Evolutionary conservation across 179 eudicot genomes (phyloP).

Genomic region (Monotropa hypopitys): DNA sequence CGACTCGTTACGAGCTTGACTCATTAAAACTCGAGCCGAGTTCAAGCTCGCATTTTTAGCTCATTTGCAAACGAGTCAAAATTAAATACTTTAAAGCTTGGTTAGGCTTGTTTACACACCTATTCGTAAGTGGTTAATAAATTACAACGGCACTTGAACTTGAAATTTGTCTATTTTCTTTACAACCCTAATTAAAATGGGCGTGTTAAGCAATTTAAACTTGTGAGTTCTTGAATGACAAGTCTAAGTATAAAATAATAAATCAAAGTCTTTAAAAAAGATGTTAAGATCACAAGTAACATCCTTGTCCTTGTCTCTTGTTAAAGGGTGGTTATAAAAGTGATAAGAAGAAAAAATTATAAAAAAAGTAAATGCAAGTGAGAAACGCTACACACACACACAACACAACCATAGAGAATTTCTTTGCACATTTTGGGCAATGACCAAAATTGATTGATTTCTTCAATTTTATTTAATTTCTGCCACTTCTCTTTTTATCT

Average conservation of each 20-base stretch:
- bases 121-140: too few species aligned
- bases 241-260: not conserved
- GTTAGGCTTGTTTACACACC: too few species aligned
- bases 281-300: constrained; percentile 3
- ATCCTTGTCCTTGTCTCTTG: constrained; percentile 3
- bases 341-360: not conserved
- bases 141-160: too few species aligned
- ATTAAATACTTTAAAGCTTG: too few species aligned
- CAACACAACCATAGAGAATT: not conserved
- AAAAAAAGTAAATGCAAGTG: not conserved
- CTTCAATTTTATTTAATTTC: not conserved
- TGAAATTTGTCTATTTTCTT: too few species aligned
- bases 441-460: not conserved
- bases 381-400: not conserved
- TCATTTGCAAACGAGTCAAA: too few species aligned
- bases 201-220: not conserved
- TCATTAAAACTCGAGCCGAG: too few species aligned
- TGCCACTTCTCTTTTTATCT: not conserved
- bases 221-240: not conserved
- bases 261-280: not conserved
- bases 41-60: too few species aligned
- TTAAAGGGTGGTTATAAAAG: not conserved
- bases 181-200: not conserved
- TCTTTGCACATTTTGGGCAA: not conserved
- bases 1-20: too few species aligned